A percentile compares a stretch with the other conserved stretches of the same genome.
Evolutionary conservation across 2,329 filamentous ascomycete genomes (phyloP).

Genomic region (Paecilomyces niveus): DNA sequence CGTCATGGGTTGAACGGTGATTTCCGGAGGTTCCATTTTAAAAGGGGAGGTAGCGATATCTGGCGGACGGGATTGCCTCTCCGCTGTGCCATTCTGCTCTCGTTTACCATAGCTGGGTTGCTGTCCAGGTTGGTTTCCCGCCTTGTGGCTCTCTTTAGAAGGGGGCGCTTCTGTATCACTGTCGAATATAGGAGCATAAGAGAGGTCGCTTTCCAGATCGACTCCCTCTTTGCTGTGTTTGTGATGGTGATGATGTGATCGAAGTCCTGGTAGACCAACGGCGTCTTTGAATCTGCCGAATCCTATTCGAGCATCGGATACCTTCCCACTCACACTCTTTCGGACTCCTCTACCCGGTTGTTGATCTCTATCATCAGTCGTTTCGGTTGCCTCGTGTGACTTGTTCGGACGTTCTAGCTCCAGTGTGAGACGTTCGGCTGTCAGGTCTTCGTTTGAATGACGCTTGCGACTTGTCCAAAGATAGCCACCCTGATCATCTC

Average conservation of each 20-base stretch:
- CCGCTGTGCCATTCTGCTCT: constrained; percentile 9
- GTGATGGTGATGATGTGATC: constrained; percentile 35
- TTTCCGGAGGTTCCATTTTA: constrained; percentile 21
- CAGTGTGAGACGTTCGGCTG: constrained; percentile 20
- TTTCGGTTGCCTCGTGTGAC: constrained; percentile 17
- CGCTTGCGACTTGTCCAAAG: constrained; percentile 37
- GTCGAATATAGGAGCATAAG: constrained; percentile 20
- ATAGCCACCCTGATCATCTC: constrained; percentile 40
- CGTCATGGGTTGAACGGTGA: constrained; percentile 22
- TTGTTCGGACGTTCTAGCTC: constrained; percentile 25
- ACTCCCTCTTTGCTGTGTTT: constrained; percentile 29
- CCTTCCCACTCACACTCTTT: constrained; percentile 71
- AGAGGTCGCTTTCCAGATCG: constrained; percentile 22
- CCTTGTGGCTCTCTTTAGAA: constrained; percentile 10
- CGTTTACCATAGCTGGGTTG: constrained; percentile 4
- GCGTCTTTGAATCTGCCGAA: constrained; percentile 81
- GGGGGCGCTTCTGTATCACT: constrained; percentile 18
- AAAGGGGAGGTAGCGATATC: constrained; percentile 1
- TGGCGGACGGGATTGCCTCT: constrained; percentile 5
- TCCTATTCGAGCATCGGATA: constrained; percentile 73
- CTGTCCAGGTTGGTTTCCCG: not conserved
- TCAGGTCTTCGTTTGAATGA: constrained; percentile 32
- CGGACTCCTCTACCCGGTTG: constrained; percentile 59
- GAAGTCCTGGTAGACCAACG: constrained; percentile 50
- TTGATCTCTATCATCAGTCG: constrained; percentile 34